These are phyloP conservation scores for Dipteronia dyeriana DNA, from an alignment of 345 rosid species.

Conservation along the genomic window DNA sequence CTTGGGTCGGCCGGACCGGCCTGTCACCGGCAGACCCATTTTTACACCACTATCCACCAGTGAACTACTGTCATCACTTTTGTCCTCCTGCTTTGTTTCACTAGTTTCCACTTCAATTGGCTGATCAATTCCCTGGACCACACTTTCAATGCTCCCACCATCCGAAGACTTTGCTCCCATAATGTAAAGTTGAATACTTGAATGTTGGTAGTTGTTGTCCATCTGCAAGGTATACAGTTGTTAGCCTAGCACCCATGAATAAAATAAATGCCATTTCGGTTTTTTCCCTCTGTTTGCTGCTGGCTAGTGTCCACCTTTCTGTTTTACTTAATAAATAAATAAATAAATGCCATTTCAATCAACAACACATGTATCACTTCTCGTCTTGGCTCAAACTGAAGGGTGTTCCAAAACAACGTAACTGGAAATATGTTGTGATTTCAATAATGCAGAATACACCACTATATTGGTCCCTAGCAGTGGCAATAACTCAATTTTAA, in stretches of 20 bases:
- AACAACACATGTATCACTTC: neutral
- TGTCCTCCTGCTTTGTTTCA: conserved; percentile 27
- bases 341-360: neutral
- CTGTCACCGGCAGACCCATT: no score
- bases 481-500: neutral
- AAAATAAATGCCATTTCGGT: neutral
- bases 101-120: conserved; percentile 32
- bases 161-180: conserved; percentile 54
- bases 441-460: neutral
- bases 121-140: conserved; percentile 14
- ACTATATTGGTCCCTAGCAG: neutral
- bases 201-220: conserved; percentile 81
- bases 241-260: neutral
- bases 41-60: no score
- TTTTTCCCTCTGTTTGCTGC: no score
- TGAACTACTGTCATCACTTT: conserved; percentile 19
- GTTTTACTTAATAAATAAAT: no score
- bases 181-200: conserved; percentile 82
- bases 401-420: neutral
- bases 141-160: conserved; percentile 28
- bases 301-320: no score
- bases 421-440: neutral
- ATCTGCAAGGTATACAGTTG: conserved; percentile 47
- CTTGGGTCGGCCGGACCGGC: no score
- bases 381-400: neutral